Conservation (phyloP, 139 green algal species). For the Zygnema circumcarinatum region DNA sequence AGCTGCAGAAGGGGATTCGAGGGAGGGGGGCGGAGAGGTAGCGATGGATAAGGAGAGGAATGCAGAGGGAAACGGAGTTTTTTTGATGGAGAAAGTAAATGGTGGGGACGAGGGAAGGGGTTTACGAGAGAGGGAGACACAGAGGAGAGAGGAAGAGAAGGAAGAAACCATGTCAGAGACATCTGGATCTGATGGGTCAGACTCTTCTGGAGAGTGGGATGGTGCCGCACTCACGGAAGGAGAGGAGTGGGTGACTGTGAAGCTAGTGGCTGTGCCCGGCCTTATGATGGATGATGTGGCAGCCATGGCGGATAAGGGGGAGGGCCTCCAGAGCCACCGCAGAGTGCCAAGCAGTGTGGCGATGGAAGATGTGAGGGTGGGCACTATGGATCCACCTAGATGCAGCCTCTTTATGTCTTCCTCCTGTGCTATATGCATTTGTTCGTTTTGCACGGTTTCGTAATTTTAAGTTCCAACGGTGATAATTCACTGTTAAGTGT, state of each 20-base stretch:
- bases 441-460: no score
- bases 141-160: constrained; percentile 1
- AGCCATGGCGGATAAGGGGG: constrained; percentile 10
- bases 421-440: no score
- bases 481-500: background rate
- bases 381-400: background rate
- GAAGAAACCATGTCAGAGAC: constrained; percentile 18
- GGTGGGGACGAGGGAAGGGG: background rate
- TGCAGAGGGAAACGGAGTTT: background rate
- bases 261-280: constrained; percentile 39
- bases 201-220: background rate
- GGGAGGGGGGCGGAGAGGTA: background rate
- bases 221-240: background rate
- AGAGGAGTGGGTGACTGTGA: constrained; percentile 55
- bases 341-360: constrained; percentile 51
- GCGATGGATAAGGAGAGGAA: background rate
- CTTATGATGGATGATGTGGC: constrained; percentile 57
- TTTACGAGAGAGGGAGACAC: background rate
- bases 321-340: background rate
- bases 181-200: background rate
- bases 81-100: background rate
- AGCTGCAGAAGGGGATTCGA: background rate
- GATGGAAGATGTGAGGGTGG: constrained; percentile 36
- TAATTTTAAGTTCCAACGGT: background rate
- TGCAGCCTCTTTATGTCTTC: background rate